Base-by-base conservation (phyloP, 371 early-diverging fungal genomes). In the Mucor plumbeus region DNA sequence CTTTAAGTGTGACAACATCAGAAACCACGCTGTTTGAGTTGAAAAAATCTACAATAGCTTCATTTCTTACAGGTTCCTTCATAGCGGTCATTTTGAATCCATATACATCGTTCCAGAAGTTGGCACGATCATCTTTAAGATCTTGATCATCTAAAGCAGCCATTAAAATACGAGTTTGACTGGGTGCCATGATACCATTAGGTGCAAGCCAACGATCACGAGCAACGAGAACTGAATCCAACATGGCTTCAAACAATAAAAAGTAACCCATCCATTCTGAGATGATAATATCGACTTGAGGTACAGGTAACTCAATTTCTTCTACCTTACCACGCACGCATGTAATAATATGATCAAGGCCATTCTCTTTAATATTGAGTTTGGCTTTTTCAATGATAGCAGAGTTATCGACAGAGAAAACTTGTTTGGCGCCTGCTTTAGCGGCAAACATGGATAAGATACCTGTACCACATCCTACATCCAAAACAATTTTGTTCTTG, bases 391-490 rank as follows among this genome's bases (percentile, higher is more conserved):
- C 90, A 72, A 95, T 92, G 61, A 95, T 94, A 69, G 87, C 88
- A 44, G 89, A 88, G 82, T 93, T 94, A 67, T 95, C 95, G 21
- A 95, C 95, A 11, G 94, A 92, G 62, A 92, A 85, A 33, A 94
- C 95, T 62, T 71, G 63, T 35, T 73, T 73, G 41, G 78, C 78
- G 50, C 78, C 70, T 21, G 97, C 90, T 81, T 92, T 94, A 56
- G 98, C 97, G 14, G 97, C 97, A 84, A 99, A 99, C 97, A 99
- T 97, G 70, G 94, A 94, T 54, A 98, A 83, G 65, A 97, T 97
- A 61, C 95, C 98, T 33, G 98, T 99, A 65, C 99, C 99, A 69
- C 99, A 98, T 58, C 99, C 99, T 35, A 99, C 97, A 80, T 99
- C 99, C 55, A 99, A 87, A 35, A 99, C 99, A 61, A 97, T 85